Conservation (phyloP, 768 basidiomycete genomes). For the Psilocybe sp. region DNA sequence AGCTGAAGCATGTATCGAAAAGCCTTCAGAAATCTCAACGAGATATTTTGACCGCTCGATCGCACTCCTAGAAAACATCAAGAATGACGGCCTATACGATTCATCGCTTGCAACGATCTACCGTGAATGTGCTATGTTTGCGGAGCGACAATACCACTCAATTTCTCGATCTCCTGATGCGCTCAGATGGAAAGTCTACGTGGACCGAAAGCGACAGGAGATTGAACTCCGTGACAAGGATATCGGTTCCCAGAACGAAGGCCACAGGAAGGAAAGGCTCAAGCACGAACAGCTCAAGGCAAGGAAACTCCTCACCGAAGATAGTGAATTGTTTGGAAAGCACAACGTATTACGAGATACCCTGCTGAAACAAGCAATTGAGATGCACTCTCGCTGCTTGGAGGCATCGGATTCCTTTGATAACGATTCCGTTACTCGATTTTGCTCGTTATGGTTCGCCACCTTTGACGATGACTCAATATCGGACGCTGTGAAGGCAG, state of each 20-base stretch:
- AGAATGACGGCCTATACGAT: conserved; percentile 5
- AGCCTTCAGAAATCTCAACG: conserved; percentile 65
- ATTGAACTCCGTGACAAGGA: conserved; percentile 50
- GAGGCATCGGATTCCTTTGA: conserved; percentile 69
- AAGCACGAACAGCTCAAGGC: conserved; percentile 28
- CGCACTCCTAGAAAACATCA: conserved; percentile 20
- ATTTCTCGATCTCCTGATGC: conserved; percentile 69
- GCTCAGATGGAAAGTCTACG: conserved; percentile 65
- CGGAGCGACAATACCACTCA: conserved; percentile 81
- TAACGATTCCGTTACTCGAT: conserved; percentile 71
- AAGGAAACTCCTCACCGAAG: conserved; percentile 35
- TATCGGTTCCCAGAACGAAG: conserved; percentile 17
- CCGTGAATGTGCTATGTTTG: conserved; percentile 84
- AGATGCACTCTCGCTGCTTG: conserved; percentile 84
- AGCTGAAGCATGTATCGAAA: conserved; percentile 80
- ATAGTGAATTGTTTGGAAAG: conserved; percentile 46
- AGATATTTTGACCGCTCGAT: conserved; percentile 72
- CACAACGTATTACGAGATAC: conserved; percentile 53
- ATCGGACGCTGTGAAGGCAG: conserved; percentile 35
- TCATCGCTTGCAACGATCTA: conserved; percentile 57
- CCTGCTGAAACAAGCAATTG: conserved; percentile 74
- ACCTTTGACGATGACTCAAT: conserved; percentile 68
- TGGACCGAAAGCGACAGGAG: conserved; percentile 70
- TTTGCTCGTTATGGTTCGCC: conserved; percentile 91
- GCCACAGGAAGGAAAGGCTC: conserved; percentile 14